Base-by-base conservation (phyloP, 1,284 basidiomycete species). In the Pterulicium gracile region DNA sequence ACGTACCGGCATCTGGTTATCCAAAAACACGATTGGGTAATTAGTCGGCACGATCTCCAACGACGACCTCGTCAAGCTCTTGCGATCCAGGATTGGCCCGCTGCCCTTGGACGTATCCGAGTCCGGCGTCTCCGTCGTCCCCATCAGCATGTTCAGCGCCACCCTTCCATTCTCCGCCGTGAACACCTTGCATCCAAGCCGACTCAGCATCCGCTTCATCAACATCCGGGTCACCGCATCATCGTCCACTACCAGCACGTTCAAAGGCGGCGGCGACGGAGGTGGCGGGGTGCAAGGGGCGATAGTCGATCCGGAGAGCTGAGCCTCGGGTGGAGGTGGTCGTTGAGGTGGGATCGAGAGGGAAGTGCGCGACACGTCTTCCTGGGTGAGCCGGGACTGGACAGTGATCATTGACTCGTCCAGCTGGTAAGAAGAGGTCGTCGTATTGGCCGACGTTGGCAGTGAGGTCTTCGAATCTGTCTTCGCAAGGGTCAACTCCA, bases 1-100 rank as follows among this genome's bases (percentile, higher is more conserved):
- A n/a, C n/a, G n/a, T n/a, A n/a, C 69, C 3, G 87, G 89, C 86
- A 88, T 88, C 62, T 88, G 85, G 58, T 93, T 93, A 57, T 93
- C 89, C 58, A 93, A 63, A 62, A 92, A 92, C 15, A 39, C 36
- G 5, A 39, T 17, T 17, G 36, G 36, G n/a, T 32, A 32, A 32
- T 32, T 10, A 10, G n/a, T 32, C 27, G 7, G 27, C 27, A 10
- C 27, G n/a, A 10, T 7, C 7, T 7, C 27, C n/a, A n/a, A 10
- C n/a, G 7, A 7, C n/a, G 27, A 32, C 27, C 10, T 32, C n/a
- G 27, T n/a, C 7, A 32, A n/a, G 10, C 10, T n/a, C 7, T 7
- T 7, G 19, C n/a, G 19, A 17, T 5, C 36, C 4, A 10, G n/a
- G 7, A 7, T 18, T 39, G 36, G 36, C 5, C 19, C 15, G 4